Base-by-base conservation (phyloP, 164 flowering plant species). In the Warburgia ugandensis region DNA sequence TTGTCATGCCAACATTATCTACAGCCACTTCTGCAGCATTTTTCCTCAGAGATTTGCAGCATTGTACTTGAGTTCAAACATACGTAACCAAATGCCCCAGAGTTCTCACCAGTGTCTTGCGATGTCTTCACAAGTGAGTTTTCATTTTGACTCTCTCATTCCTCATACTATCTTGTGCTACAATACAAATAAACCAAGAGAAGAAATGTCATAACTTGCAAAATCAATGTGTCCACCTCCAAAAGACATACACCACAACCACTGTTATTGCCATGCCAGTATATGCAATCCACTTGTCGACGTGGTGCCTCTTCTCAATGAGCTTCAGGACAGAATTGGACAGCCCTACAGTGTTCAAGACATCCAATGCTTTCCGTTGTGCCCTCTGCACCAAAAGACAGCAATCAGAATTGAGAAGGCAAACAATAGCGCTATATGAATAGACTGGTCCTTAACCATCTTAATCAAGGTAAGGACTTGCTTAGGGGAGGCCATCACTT, bases 341-440 rank as follows among this genome's bases (percentile, higher is more conserved):
- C 21, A 86, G 86, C 40, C 97, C 97, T 48, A 89, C 91, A 33
- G 97, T 94, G 79, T 94, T 94, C 2, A 94, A 86, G 26, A 89
- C 71, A 53, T 94, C 97, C 68, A 94, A 61, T 40, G 94, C 96
- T 72, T 94, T 94, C 48, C 96, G 68, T 60, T 94, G 97, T 51
- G 96, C 97, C 40, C 80, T 76, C 99, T 92, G 80, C 59, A 85
- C 32, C 37, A 20, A 32, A 6, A 26, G 13, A 50, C 4, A 30
- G 23, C 6, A 12, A 50, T 20, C 3, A 33, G 5, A 11, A 7
- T 25, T 27, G 49, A 27, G 30, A n/a, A 26, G 16, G 5, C 13
- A 16, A 4, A 37, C 14, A 36, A 37, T n/a, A n/a, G n/a, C n/a
- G n/a, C n/a, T n/a, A n/a, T n/a, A n/a, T n/a, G n/a, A n/a, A n/a